Evolutionary conservation across 1,284 basidiomycete genomes (phyloP), one percentile per base, ranked within the genome.

Genomic region (Phlebopus sp.): DNA sequence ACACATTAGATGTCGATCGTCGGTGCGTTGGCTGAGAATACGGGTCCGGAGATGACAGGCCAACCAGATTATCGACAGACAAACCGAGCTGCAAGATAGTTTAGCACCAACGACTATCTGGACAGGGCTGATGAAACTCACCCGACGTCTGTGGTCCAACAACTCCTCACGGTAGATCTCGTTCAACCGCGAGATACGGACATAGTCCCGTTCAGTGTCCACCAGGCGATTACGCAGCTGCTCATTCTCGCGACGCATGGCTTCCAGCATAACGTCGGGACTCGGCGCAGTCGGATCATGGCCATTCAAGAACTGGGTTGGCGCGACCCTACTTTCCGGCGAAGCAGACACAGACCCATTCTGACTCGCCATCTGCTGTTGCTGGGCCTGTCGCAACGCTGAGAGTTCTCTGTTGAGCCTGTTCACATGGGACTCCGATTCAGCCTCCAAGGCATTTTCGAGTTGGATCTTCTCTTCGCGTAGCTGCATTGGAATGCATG

Each of bases 161-260:
- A 91, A 67, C 64, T 91, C 88, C 64, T 90, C 86, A 27, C 87
- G 73, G 59, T 90, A 91, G 3, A 89, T 76, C 57, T 91, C 88
- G 53, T 90, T 90, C 59, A 90, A 65, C 55, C 87, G 69, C 46
- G 79, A 74, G 44, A 88, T 75, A 25, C 84, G 77, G 51, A 87
- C 76, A 59, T 82, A 90, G 53, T 88, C 84, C 49, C 84, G 68
- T 65, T 91, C 89, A 2, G 81, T 83, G 38, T 84, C 82, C 5
- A 80, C 80, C 40, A 91, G 60, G 47, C 80, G 70, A 44, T 63
- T 74, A 42, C 88, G 67, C 54, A 91, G 63, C 44, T 80, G 75
- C 55, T 89, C 87, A 54, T 91, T 91, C 70, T 91, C 88, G 48
- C 80, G 65, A 30, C 81, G 74, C 71, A 91, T 74, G 5, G 86